Evolutionary conservation across 441 rosid genomes (phyloP).

Genomic region (Breynia disticha): DNA sequence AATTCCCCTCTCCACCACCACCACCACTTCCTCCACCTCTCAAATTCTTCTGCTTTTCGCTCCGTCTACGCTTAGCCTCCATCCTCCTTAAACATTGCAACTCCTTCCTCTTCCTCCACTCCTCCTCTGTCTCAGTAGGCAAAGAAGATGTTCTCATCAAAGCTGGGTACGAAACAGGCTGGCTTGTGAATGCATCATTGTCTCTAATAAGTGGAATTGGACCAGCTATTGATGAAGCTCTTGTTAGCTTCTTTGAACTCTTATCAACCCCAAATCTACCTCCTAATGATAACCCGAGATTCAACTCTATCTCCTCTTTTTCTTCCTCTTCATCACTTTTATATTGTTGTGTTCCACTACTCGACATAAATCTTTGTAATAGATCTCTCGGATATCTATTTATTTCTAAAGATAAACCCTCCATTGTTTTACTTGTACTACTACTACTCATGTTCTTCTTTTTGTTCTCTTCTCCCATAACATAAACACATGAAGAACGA

Average conservation of each 20-base stretch:
- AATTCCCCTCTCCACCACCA: constrained; percentile 18
- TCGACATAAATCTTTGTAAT: constrained; percentile 48
- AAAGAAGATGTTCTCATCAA: constrained; percentile 69
- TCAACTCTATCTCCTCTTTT: constrained; percentile 53
- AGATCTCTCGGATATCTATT: constrained; percentile 73
- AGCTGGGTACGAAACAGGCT: constrained; percentile 25
- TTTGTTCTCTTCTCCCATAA: constrained; percentile 43
- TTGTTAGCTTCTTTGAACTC: constrained; percentile 34
- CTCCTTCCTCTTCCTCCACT: constrained; percentile 92
- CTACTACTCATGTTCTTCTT: constrained; percentile 30
- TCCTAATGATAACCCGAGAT: constrained; percentile 77
- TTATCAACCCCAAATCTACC: constrained; percentile 91
- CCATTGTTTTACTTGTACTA: constrained; percentile 36
- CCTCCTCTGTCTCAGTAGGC: constrained; percentile 83
- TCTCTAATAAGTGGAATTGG: constrained; percentile 42
- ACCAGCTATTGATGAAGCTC: constrained; percentile 73
- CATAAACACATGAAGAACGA: background rate
- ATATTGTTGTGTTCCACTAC: constrained; percentile 16
- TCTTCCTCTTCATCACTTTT: constrained; percentile 29
- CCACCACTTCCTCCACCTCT: background rate
- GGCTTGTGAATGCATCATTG: constrained; percentile 15
- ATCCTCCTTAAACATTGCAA: constrained; percentile 73
- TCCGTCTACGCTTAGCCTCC: constrained; percentile 81
- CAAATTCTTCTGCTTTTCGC: constrained; percentile 68
- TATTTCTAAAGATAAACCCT: constrained; percentile 43